Base-by-base conservation (phyloP, 768 basidiomycete genomes). In the Panaeolus papilionaceus region DNA sequence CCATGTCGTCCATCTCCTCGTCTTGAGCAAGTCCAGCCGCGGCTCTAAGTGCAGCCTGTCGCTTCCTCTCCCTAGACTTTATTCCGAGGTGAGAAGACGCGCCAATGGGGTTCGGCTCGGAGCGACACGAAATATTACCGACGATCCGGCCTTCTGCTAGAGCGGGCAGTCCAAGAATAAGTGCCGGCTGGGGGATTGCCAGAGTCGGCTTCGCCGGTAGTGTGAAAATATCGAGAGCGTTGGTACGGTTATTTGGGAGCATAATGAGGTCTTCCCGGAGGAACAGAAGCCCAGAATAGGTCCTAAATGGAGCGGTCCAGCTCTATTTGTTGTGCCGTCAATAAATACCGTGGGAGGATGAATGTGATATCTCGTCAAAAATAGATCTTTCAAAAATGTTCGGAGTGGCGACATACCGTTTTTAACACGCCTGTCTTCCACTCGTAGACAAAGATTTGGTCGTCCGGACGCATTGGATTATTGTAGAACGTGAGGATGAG, bases 51-150 rank as follows among this genome's bases (percentile, higher is more conserved):
- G 65, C 81, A 68, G 67, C 80, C 69, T 70, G 82, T 76, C 7
- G 81, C 70, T 33, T 81, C 73, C 28, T 75, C 47, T 1, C 71
- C 65, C 33, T 71, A 68, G 9, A 78, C 74, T 66, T 54, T 70
- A 38, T 63, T 58, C 64, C 69, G 64, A 65, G 64, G 47, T 61
- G 66, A 49, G 64, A 67, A 8, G 16, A 65, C 33, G 64, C 66
- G 26, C 71, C 67, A 0, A 74, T 69, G 0, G 84, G 83, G 69
- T 82, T 84, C 37, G 82, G 83, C 68, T 86, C 82, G 3, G 77
- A 77, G 9, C 82, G 77, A 66, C 81, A 81, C 18, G 78, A 74
- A 6, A 83, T 76, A 12, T 58, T 65, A 26, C 70, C 65, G 26
- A 79, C 68, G 4, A 61, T 63, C 39, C 70, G 63, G 39, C 70